Evolutionary conservation across 2,329 filamentous ascomycete genomes (phyloP).

Genomic region (Aspergillus udagawae): DNA sequence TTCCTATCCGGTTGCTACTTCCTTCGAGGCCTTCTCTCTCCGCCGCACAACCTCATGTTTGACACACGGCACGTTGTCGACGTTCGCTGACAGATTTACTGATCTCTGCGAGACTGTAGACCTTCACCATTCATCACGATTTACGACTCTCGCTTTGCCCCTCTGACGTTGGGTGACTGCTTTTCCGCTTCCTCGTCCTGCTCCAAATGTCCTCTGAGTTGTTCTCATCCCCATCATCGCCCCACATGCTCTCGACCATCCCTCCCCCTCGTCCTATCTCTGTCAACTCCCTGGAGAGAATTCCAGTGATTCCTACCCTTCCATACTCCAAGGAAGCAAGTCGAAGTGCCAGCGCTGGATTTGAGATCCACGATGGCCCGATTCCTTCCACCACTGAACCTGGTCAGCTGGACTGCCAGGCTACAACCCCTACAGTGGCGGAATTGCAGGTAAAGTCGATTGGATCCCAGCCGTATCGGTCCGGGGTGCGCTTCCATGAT

Average conservation of each 20-base stretch:
- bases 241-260: constrained; percentile 27
- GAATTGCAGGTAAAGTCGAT: constrained; percentile 17
- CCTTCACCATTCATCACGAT: constrained; percentile 11
- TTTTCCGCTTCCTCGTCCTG: neutral
- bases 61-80: neutral
- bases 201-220: constrained; percentile 13
- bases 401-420: constrained; percentile 18
- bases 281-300: constrained; percentile 28
- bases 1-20: neutral
- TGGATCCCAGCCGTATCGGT: constrained; percentile 10
- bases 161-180: constrained; percentile 10
- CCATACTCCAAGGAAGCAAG: constrained; percentile 20
- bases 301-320: constrained; percentile 16
- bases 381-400: constrained; percentile 16
- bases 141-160: constrained; percentile 10
- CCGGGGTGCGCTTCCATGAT: constrained; percentile 30
- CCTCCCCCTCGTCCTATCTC: constrained; percentile 30
- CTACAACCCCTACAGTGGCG: constrained; percentile 23
- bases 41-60: constrained; percentile 5
- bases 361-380: constrained; percentile 21
- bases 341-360: constrained; percentile 24
- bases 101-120: neutral
- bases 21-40: neutral
- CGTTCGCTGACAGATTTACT: neutral
- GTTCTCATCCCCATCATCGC: constrained; percentile 9